Evolutionary conservation across 2,329 filamentous ascomycete genomes (phyloP), one percentile per base, ranked within the genome.

Genomic region (Whalleya microplaca): DNA sequence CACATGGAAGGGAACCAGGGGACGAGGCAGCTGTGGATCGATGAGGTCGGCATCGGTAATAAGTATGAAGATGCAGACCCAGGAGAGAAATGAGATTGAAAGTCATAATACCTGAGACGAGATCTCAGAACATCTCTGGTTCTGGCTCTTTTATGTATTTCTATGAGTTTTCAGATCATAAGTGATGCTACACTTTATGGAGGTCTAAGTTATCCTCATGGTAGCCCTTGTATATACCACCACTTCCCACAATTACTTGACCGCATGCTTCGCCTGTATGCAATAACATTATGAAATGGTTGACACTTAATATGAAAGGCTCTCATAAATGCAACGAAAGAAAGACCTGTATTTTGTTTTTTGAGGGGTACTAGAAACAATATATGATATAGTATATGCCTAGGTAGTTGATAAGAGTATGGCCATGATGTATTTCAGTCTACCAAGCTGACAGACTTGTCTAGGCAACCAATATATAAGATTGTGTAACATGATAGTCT

Each of bases 11-110:
- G 72, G 1, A 71, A 66, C 21, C 58, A 61, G 53, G 66, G 64
- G 0, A 70, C 67, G 3, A 59, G 72, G 14, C 63, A 71, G 51
- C 51, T 74, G 42, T 73, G 72, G 72, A 70, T 69, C 61, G 72
- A 74, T 61, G 63, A 71, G 62, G 68, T 74, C 48, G 66, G 66
- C 8, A 56, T 64, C 16, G 72, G 71, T 1, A 69, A 56, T 20
- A 63, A 55, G 4, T 72, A 51, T 41, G 52, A 55, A 18, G 55
- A 61, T 14, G 58, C 45, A 37, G 55, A 58, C 5, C 58, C 58
- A 0, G 51, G 54, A 10, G 41, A 44, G 48, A 52, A 52, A 19
- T 45, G 42, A 53, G 40, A 3, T 21, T 18, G 23, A 27, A n/a
- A n/a, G n/a, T n/a, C n/a, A n/a, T n/a, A n/a, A n/a, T n/a, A n/a